These are phyloP conservation scores for Globisporangium emineosum DNA, from an alignment of 352 stramenopile genomes.

Conservation along the genomic window DNA sequence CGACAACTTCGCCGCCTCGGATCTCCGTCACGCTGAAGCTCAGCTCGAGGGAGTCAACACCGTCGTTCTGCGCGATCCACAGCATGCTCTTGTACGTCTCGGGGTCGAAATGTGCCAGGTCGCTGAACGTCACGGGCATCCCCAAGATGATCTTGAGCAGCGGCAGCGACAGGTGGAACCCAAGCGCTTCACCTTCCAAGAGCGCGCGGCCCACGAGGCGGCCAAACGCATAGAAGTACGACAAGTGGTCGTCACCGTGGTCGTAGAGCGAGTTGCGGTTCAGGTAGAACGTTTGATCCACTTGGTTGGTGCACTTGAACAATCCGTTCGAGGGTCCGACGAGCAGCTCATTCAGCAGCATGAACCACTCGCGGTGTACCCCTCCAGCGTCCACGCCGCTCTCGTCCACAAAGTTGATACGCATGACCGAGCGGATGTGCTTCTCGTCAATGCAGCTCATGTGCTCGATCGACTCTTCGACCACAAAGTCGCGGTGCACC, in stretches of 20 bases:
- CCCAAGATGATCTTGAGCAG: slow-evolving; percentile 53
- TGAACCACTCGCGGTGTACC: slow-evolving; percentile 78
- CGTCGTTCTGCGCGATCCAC: slow-evolving; percentile 45
- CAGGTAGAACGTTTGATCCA: slow-evolving; percentile 51
- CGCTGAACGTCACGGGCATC: slow-evolving; percentile 33
- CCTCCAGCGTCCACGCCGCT: slow-evolving; percentile 70
- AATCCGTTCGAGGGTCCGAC: slow-evolving; percentile 29
- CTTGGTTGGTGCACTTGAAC: slow-evolving; percentile 38
- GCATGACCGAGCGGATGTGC: slow-evolving; percentile 57
- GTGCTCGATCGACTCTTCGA: slow-evolving; percentile 70
- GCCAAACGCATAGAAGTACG: slow-evolving; percentile 42
- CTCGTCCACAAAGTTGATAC: slow-evolving; percentile 71
- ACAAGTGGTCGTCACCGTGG: slow-evolving; percentile 34
- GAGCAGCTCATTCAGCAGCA: slow-evolving; percentile 50
- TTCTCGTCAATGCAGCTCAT: slow-evolving; percentile 54
- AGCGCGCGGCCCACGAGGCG: slow-evolving; percentile 46
- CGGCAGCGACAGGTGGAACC: slow-evolving; percentile 81
- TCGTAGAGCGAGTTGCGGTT: slow-evolving; percentile 34
- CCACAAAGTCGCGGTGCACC: slow-evolving; percentile 45
- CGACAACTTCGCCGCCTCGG: slow-evolving; percentile 14
- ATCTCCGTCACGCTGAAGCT: slow-evolving; percentile 35
- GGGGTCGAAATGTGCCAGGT: slow-evolving; percentile 42
- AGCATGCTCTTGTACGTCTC: slow-evolving; percentile 43
- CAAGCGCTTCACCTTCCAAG: slow-evolving; percentile 88
- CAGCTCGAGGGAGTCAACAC: slow-evolving; percentile 35